Conservation (phyloP, 1,284 basidiomycete genomes). For the Porodaedalea pini region DNA sequence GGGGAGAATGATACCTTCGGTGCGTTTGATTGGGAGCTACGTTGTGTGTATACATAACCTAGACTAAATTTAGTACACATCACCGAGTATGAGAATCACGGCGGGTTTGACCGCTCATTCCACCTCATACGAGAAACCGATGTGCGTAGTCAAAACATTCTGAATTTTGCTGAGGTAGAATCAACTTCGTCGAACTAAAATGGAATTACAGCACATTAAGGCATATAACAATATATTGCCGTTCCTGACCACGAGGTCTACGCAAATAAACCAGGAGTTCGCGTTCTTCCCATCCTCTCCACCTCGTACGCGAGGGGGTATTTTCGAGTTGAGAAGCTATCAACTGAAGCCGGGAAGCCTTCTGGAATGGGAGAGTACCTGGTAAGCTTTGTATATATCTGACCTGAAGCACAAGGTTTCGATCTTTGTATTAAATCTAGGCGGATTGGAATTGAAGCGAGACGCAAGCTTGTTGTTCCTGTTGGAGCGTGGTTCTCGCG, state of each 20-base stretch:
- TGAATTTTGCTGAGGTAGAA: not conserved
- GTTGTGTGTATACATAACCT: constrained; percentile 12
- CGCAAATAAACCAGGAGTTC: constrained; percentile 88
- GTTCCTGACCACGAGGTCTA: constrained; percentile 63
- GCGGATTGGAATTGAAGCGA: constrained; percentile 85
- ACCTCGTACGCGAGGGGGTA: constrained; percentile 78
- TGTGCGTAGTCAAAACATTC: constrained; percentile 35
- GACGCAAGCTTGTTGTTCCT: constrained; percentile 78
- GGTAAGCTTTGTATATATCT: constrained; percentile 46
- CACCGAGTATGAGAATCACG: constrained; percentile 87
- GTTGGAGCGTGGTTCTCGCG: constrained; percentile 95
- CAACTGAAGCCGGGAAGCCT: constrained; percentile 80
- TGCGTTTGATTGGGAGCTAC: constrained; percentile 28
- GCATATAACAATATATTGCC: constrained; percentile 70
- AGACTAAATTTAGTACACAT: constrained; percentile 59
- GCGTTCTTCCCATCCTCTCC: constrained; percentile 89
- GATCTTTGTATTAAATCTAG: constrained; percentile 43
- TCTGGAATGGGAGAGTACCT: constrained; percentile 90
- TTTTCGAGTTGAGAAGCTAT: constrained; percentile 90
- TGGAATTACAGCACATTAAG: constrained; percentile 48
- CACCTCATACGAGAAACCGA: constrained; percentile 56
- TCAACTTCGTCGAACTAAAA: not conserved
- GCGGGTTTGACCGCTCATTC: constrained; percentile 74
- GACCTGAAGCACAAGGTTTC: constrained; percentile 11
- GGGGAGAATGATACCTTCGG: constrained; percentile 85